Evolutionary conservation across 1,284 basidiomycete genomes (phyloP).

Genomic region (Pseudozyma thailandica): DNA sequence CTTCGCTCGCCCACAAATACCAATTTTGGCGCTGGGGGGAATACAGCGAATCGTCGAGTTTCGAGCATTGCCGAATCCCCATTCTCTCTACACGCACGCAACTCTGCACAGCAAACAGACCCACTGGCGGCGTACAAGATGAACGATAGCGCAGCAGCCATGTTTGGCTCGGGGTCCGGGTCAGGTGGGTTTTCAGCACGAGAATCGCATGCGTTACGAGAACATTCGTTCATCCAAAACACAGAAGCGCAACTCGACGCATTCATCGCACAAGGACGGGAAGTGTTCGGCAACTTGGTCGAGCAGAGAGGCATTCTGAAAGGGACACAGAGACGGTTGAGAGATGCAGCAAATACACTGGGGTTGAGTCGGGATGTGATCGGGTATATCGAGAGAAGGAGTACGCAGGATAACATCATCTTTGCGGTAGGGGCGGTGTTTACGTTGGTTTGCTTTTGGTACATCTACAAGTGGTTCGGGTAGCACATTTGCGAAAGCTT

Average conservation of each 20-base stretch:
- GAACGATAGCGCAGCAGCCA: constrained; percentile 59
- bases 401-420: constrained; percentile 66
- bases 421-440: constrained; percentile 63
- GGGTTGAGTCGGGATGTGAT: constrained; percentile 66
- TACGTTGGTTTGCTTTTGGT: constrained; percentile 65
- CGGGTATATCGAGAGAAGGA: constrained; percentile 65
- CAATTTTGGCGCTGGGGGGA: constrained; percentile 10
- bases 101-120: constrained; percentile 34
- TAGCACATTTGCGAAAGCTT: background rate
- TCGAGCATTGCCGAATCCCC: constrained; percentile 52
- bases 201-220: constrained; percentile 64
- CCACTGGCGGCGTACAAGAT: constrained; percentile 64
- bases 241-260: constrained; percentile 65
- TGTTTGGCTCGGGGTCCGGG: constrained; percentile 44
- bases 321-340: constrained; percentile 57
- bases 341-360: constrained; percentile 65
- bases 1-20: constrained; percentile 22
- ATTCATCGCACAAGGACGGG: constrained; percentile 65
- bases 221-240: constrained; percentile 66
- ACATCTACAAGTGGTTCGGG: constrained; percentile 65
- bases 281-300: constrained; percentile 65
- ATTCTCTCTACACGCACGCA: constrained; percentile 54
- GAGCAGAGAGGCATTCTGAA: constrained; percentile 66
- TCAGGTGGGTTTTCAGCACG: constrained; percentile 38
- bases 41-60: constrained; percentile 19